Base-by-base conservation (phyloP, 23 red algal species). In the Agarophyton chilense region DNA sequence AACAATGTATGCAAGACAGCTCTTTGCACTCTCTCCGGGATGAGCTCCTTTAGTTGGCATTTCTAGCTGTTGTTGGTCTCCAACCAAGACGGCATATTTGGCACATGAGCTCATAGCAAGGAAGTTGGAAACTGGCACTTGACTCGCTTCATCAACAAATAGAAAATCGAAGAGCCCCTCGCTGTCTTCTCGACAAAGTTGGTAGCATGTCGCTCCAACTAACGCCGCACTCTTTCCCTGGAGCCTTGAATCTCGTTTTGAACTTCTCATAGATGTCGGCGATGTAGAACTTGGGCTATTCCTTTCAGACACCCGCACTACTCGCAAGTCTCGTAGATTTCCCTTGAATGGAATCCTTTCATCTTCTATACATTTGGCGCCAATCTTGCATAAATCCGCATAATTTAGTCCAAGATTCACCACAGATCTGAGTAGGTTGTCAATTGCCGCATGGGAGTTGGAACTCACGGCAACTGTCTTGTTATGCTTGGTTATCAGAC, bases 131-230 rank as follows among this genome's bases (percentile, higher is more conserved):
- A 88, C 71, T n/a, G 95, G 52, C 4, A 98, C 71, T 75, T 98
- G 95, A 24, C 95, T 92, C 13, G 95, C 90, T 70, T 98, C 95
- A 83, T 98, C 95, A 42, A 98, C 72, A 72, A 98, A 98, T n/a
- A 98, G 77, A 61, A 91, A 87, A 50, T 98, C 95, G 56, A 98
- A 93, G 76, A 52, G 60, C 17, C 42, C 90, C 4, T 79, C 82
- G 26, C 43, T 67, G 18, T 90, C 62, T 35, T 79, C 53, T 46
- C 86, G 66, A 21, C 82, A 74, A 21, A 98, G 81, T 43, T 79
- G 74, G 35, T 84, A 98, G 31, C 78, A 86, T 31, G 95, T 98
- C n/a, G 83, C 95, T 46, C 90, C 95, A 50, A 98, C 79, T 19
- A 98, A 84, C 33, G 78, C 29, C 11, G 82, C 91, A 52, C 50